Base-by-base conservation (phyloP, 1,284 basidiomycete genomes). In the Coniophora puteana region DNA sequence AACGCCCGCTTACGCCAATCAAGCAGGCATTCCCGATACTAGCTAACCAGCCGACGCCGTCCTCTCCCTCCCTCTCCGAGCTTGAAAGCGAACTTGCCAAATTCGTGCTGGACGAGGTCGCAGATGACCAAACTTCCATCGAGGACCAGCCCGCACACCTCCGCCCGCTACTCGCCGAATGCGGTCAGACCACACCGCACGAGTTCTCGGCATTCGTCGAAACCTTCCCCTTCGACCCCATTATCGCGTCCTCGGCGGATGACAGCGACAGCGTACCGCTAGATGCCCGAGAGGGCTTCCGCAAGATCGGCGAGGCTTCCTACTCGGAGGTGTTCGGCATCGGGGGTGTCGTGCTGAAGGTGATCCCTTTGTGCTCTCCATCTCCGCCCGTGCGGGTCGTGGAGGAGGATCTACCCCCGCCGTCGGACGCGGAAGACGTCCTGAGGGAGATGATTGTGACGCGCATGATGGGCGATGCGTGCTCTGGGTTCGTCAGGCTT, bases 241-340 rank as follows among this genome's bases (percentile, higher is more conserved):
- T 83, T 44, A 71, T 83, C 17, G 69, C 57, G 35, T 57, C 53
- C 30, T 47, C 43, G 18, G 54, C 55, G 13, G 48, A 46, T 13
- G 45, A 47, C 21, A 52, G 51, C 23, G 52, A 48, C 20, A 48
- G 42, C 37, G 32, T 48, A 30, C 38, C 62, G 33, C 45, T 53
- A 16, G 53, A 56, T 14, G 44, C 50, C 13, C 53, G 37, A 26
- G 42, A 53, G 7, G 26, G 51, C 7, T 89, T 90, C 61, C 71
- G 68, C 48, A 99, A 99, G 66, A 83, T 97, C 40, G 95, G 94
- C 33, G 95, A 99, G 66, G 95, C 95, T 10, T 93, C 89, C 36
- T 99, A 89, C 62, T 96, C 93, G 0, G 95, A 99, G 58, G 96
- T 99, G n/a, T 99, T 92, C 65, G 84, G 84, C 4, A 81, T 93